Base-by-base conservation (phyloP, 345 rosid species). In the Streptanthus diversifolius region DNA sequence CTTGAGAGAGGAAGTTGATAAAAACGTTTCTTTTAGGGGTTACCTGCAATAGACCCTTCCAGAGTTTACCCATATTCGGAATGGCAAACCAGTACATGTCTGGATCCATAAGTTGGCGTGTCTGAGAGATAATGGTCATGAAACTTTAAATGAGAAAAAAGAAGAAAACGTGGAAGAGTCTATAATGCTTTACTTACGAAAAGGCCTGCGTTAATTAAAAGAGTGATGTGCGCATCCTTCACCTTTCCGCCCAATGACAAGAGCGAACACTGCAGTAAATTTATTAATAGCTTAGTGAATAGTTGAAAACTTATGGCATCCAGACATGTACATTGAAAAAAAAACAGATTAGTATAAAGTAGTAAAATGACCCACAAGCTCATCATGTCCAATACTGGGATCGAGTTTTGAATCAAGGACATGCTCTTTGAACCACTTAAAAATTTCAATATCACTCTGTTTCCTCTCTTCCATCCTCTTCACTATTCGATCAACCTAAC, bases 11-110 rank as follows among this genome's bases (percentile, higher is more conserved):
- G 45, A 61, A 45, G 22, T 11, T 33, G 2, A 61, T 30, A 30
- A 70, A 17, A 69, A 7, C 8, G 2, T 12, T 35, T 30, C 11
- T 37, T 17, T 5, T 3, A 18, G 4, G 3, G 12, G 56, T 11
- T 85, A 91, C 99, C 95, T 90, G 96, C 70, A 85, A 78, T 37
- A 95, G 83, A 66, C 93, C 95, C 83, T 95, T 95, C 55, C 91
- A 85, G 69, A 91, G 58, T 44, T 90, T 82, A 58, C 99, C 96
- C 30, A 86, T 84, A 81, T 81, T 83, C 39, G 98, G 99, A 73
- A 95, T 83, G 57, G 99, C 85, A 81, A 95, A 87, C 96, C 97
- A 91, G 80, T 91, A 95, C 90, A 86, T 84, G 81, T 80, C 78
- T 65, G 95, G 87, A 74, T 90, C 89, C 7, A 92, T 85, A 72